A percentile compares a stretch with the other conserved stretches of the same genome.
Conservation (phyloP, 805 yeast genomes). For the Kodamaea fukazawae region DNA sequence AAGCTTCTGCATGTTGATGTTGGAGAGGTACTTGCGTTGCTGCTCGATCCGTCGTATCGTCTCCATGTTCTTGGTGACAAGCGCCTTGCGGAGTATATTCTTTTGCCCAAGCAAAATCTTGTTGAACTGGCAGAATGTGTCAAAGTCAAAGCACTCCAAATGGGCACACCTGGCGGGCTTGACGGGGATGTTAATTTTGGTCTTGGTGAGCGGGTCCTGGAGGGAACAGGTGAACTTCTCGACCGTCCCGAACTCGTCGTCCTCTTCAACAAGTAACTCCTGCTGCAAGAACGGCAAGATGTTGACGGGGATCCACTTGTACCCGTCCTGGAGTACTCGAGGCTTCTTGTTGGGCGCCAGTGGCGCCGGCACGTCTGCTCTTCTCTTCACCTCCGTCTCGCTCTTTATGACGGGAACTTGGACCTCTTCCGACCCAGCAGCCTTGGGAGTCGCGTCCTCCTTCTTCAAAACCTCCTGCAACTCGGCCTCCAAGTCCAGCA, state of each 20-base stretch:
- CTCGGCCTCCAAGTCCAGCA: constrained; percentile 10
- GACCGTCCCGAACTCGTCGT: constrained; percentile 31
- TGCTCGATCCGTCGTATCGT: constrained; percentile 7
- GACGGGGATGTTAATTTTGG: constrained; percentile 38
- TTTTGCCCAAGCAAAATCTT: constrained; percentile 29
- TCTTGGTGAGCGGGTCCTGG: constrained; percentile 40
- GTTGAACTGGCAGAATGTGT: constrained; percentile 39
- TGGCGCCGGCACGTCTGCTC: too few relatives aligned
- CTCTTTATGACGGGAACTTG: too few relatives aligned
- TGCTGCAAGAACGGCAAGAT: constrained; percentile 25
- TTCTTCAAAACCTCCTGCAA: constrained; percentile 5
- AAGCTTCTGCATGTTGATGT: too few relatives aligned
- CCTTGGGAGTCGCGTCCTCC: too few relatives aligned
- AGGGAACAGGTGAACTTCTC: constrained; percentile 38
- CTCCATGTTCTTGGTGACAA: constrained; percentile 27
- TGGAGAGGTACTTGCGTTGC: constrained; percentile 10
- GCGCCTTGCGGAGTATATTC: constrained; percentile 21
- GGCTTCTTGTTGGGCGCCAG: background rate
- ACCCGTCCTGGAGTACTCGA: constrained; percentile 1
- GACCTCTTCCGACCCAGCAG: too few relatives aligned
- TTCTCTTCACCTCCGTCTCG: too few relatives aligned
- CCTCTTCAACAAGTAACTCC: constrained; percentile 27
- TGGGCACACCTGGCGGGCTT: constrained; percentile 37
- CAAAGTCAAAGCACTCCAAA: constrained; percentile 45
- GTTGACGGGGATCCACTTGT: constrained; percentile 23